Percentiles rank a stretch among this genome's conserved stretches.
Conservation (phyloP, 2,329 filamentous ascomycete species). For the Ceratocystis albifundus region DNA sequence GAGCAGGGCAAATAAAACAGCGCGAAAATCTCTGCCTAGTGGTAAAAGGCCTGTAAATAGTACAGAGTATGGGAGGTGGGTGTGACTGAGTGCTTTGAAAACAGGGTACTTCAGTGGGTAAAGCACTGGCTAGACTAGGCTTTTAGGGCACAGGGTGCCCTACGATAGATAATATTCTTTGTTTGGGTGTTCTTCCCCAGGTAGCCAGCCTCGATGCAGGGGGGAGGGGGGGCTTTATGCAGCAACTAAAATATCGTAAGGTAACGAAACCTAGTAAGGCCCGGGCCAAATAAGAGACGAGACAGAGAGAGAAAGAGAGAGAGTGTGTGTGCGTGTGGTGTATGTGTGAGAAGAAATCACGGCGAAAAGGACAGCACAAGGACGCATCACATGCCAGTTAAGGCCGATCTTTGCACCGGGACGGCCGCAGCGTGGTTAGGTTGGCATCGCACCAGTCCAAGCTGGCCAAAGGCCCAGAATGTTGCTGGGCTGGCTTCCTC, state of each 20-base stretch:
- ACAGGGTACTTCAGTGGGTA: slow-evolving; percentile 5
- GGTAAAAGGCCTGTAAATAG: neutral
- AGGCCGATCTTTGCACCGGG: neutral
- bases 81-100: neutral
- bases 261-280: neutral
- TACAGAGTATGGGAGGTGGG: neutral
- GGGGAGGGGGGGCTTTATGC: too few relatives aligned
- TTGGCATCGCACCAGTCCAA: too few relatives aligned
- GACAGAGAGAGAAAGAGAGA: too few relatives aligned
- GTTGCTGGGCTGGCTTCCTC: too few relatives aligned
- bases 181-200: neutral
- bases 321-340: too few relatives aligned
- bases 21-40: neutral
- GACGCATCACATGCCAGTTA: neutral
- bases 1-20: neutral
- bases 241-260: too few relatives aligned
- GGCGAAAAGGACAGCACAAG: neutral
- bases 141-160: neutral
- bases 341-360: neutral
- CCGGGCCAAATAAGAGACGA: too few relatives aligned
- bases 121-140: neutral
- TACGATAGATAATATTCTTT: neutral
- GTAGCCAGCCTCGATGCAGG: neutral
- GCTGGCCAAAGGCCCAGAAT: too few relatives aligned
- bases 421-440: neutral